These are phyloP conservation scores for Yamadazyma takamatsuzukensis DNA, from an alignment of 805 yeast species.

Conservation along the genomic window DNA sequence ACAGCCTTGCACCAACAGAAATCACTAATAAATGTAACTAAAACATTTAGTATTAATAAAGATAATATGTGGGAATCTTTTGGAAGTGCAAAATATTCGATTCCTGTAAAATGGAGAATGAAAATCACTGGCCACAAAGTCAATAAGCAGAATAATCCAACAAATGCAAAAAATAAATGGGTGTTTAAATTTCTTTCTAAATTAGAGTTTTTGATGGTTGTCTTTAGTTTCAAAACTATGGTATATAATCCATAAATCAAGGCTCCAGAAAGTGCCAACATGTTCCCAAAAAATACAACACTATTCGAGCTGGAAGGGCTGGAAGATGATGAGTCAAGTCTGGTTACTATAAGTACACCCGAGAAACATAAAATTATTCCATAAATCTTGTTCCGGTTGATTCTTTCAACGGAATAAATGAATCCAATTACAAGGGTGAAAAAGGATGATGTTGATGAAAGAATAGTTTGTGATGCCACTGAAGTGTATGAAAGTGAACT, in stretches of 20 bases:
- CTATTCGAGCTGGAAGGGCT: slow-evolving; percentile 18
- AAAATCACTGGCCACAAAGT: slow-evolving; percentile 80
- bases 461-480: slow-evolving; percentile 90
- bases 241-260: slow-evolving; percentile 90
- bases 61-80: slow-evolving; percentile 45
- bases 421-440: slow-evolving; percentile 86
- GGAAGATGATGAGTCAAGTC: slow-evolving; percentile 52
- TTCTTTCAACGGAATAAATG: slow-evolving; percentile 62
- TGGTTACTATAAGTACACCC: slow-evolving; percentile 80
- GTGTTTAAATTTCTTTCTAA: slow-evolving; percentile 78
- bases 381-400: slow-evolving; percentile 59
- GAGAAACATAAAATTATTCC: slow-evolving; percentile 70
- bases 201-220: slow-evolving; percentile 39
- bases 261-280: slow-evolving; percentile 80
- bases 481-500: slow-evolving; percentile 84
- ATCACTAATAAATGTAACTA: slow-evolving; percentile 81
- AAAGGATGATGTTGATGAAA: slow-evolving; percentile 89
- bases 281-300: slow-evolving; percentile 59
- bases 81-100: slow-evolving; percentile 76
- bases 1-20: slow-evolving; percentile 96
- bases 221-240: slow-evolving; percentile 70
- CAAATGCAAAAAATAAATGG: slow-evolving; percentile 90
- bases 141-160: slow-evolving; percentile 76
- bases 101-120: slow-evolving; percentile 56
- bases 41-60: slow-evolving; percentile 61